Evolutionary conservation across 352 stramenopile species (phyloP).

Genomic region (Globisporangium nunn): DNA sequence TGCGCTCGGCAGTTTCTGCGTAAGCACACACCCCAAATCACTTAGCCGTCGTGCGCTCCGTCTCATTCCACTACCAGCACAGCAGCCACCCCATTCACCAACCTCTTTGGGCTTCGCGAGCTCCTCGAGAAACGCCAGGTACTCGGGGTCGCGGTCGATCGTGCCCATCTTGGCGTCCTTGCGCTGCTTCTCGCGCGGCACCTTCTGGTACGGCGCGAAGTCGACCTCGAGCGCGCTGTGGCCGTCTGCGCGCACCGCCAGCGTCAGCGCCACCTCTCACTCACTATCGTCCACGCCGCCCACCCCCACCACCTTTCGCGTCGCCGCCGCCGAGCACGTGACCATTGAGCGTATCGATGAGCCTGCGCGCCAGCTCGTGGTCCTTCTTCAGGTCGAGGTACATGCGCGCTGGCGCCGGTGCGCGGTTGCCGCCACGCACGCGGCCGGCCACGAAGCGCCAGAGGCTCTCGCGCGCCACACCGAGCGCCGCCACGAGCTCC

Average conservation of each 20-base stretch:
- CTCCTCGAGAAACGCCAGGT: constrained; percentile 64
- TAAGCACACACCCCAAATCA: neutral
- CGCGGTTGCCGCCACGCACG: constrained; percentile 47
- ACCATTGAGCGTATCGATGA: constrained; percentile 52
- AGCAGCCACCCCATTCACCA: neutral
- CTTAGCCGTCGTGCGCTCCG: neutral
- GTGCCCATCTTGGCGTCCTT: constrained; percentile 73
- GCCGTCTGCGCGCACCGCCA: constrained; percentile 1
- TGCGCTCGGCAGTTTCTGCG: constrained; percentile 59
- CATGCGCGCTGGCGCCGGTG: constrained; percentile 34
- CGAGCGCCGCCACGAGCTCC: constrained; percentile 28
- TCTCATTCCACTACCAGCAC: neutral
- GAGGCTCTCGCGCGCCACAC: constrained; percentile 27
- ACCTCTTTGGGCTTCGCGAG: constrained; percentile 63
- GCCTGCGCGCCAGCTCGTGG: constrained; percentile 29
- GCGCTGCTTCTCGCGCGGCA: constrained; percentile 71
- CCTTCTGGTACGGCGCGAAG: constrained; percentile 75
- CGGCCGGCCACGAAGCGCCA: constrained; percentile 65
- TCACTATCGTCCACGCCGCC: neutral
- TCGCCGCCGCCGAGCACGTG: constrained; percentile 20
- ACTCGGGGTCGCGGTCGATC: constrained; percentile 69
- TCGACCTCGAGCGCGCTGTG: constrained; percentile 40
- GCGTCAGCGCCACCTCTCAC: neutral
- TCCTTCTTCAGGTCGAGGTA: constrained; percentile 77
- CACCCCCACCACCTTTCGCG: constrained; percentile 19